These are phyloP conservation scores for Lecanoromycetidae sp. DNA, from an alignment of 2,329 filamentous ascomycete species.

Conservation along the genomic window DNA sequence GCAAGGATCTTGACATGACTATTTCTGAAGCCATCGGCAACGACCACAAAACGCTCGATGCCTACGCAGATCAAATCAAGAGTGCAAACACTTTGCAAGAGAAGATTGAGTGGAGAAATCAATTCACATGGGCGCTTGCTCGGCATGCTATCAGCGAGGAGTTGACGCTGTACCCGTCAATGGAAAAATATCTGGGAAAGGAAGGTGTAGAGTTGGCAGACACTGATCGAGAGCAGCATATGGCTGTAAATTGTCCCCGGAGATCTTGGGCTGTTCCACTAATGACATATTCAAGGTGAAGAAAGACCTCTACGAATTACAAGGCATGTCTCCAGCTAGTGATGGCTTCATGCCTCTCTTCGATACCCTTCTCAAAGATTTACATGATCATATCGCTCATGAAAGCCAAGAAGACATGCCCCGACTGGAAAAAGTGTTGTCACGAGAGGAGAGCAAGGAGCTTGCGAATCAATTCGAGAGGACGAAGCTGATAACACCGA, in stretches of 20 bases:
- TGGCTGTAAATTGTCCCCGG: conserved; percentile 11
- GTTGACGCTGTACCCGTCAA: conserved; percentile 17
- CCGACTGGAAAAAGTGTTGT: conserved; percentile 21
- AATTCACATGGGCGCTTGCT: conserved; percentile 17
- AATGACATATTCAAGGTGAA: conserved; percentile 22
- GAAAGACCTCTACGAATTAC: conserved; percentile 24
- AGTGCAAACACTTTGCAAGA: conserved; percentile 12
- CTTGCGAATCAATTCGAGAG: conserved; percentile 24
- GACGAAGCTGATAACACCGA: conserved; percentile 25
- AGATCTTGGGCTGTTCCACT: too few relatives aligned
- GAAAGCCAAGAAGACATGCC: conserved; percentile 26
- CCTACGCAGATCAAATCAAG: conserved; percentile 14
- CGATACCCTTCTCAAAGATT: conserved; percentile 20
- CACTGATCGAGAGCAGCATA: conserved; percentile 16
- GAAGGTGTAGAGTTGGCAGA: conserved; percentile 14
- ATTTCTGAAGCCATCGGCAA: conserved; percentile 18
- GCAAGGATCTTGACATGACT: too few relatives aligned
- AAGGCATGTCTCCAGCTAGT: conserved; percentile 22
- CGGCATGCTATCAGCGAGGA: conserved; percentile 18
- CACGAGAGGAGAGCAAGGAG: conserved; percentile 20
- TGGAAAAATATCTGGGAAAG: conserved; percentile 17
- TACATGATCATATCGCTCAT: conserved; percentile 24
- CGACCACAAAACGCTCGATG: conserved; percentile 18
- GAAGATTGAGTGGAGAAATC: conserved; percentile 16
- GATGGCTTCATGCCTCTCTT: conserved; percentile 22